These are phyloP conservation scores for Eutrema heterophyllum DNA, from an alignment of 345 rosid species.

Conservation along the genomic window DNA sequence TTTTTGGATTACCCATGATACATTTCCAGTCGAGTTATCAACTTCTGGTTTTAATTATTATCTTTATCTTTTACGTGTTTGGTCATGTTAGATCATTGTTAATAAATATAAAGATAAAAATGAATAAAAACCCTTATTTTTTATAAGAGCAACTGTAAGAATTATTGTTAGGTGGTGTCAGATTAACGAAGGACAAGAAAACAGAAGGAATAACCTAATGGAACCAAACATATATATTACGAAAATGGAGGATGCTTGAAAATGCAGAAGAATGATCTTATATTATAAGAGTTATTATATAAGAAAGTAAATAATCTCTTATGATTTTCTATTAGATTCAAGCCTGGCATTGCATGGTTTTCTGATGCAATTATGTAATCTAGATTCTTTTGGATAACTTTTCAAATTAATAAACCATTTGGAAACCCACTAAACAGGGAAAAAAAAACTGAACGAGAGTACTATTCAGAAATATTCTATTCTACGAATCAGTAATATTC, in stretches of 20 bases:
- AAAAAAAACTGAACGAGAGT: background rate
- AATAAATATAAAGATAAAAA: background rate
- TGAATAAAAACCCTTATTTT: background rate
- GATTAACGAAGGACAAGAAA: background rate
- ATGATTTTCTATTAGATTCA: background rate
- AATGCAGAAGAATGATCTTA: background rate
- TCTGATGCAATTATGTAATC: background rate
- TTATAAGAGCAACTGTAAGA: background rate
- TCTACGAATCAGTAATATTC: background rate
- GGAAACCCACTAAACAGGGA: background rate
- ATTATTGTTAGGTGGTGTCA: background rate
- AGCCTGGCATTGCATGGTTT: conserved; percentile 6
- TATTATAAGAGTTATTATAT: background rate
- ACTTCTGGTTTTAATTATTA: too few relatives aligned
- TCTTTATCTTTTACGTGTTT: too few relatives aligned
- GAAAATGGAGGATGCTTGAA: background rate
- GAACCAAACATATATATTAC: background rate
- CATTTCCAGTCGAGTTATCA: too few relatives aligned
- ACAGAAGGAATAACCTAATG: background rate
- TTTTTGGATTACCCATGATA: too few relatives aligned
- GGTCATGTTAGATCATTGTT: too few relatives aligned
- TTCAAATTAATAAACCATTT: background rate
- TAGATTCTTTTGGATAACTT: background rate
- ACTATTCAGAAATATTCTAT: background rate
- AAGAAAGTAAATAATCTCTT: background rate